Evolutionary conservation across 2,329 filamentous ascomycete species (phyloP).

Genomic region (Ophiosphaerella narmari): DNA sequence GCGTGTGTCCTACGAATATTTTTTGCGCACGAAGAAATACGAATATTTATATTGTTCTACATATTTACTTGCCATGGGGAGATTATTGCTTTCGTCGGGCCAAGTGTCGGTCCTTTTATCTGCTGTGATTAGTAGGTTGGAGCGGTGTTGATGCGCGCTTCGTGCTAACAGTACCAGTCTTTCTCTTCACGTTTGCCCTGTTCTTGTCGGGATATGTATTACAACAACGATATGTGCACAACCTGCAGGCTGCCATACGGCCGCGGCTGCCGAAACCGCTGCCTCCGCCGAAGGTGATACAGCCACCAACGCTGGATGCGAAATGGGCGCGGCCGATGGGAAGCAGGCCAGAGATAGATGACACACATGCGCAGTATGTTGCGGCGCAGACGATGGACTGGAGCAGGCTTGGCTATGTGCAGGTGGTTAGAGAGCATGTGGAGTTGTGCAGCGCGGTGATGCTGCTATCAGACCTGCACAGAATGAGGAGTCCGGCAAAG

Average conservation of each 20-base stretch:
- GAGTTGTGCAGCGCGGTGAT: slow-evolving; percentile 57
- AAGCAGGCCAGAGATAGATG: slow-evolving; percentile 31
- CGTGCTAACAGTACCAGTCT: slow-evolving; percentile 53
- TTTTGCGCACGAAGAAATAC: slow-evolving; percentile 2
- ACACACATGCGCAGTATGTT: slow-evolving; percentile 38
- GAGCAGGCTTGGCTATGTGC: slow-evolving; percentile 53
- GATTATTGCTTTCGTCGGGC: slow-evolving; percentile 67
- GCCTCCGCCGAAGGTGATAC: slow-evolving; percentile 36
- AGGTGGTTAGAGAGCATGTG: slow-evolving; percentile 51
- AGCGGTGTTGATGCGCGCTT: background rate
- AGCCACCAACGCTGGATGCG: slow-evolving; percentile 39
- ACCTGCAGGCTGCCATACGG: slow-evolving; percentile 74
- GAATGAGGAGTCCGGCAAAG: slow-evolving; percentile 52
- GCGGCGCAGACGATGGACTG: slow-evolving; percentile 49
- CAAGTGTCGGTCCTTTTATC: slow-evolving; percentile 73
- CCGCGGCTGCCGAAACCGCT: slow-evolving; percentile 53
- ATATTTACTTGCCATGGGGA: slow-evolving; percentile 30
- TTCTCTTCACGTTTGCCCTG: slow-evolving; percentile 77
- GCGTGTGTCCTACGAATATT: slow-evolving; percentile 2
- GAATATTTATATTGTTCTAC: slow-evolving; percentile 3
- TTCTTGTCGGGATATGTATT: slow-evolving; percentile 87
- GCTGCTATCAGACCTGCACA: slow-evolving; percentile 53
- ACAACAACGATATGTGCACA: slow-evolving; percentile 82
- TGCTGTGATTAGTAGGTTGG: slow-evolving; percentile 62
- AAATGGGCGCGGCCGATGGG: slow-evolving; percentile 45